Conservation (phyloP, 116 monocot species). For the Zostera marina region DNA sequence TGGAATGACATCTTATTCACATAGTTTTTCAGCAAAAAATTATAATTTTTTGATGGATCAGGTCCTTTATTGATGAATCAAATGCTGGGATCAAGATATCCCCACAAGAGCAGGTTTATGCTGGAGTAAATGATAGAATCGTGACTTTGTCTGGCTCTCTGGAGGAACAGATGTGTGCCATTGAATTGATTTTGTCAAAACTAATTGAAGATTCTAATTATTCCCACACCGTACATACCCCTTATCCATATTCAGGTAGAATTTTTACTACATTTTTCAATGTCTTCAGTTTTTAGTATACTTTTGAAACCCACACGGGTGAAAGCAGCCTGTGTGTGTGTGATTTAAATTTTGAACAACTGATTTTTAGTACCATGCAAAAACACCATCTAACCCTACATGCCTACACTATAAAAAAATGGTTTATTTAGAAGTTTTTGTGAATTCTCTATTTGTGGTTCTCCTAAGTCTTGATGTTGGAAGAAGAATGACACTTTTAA, state of each 20-base stretch:
- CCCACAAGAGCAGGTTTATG: conserved; percentile 66
- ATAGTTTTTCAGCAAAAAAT: too few relatives aligned
- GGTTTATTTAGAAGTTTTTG: neutral
- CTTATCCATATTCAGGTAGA: conserved; percentile 81
- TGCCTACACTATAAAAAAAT: too few relatives aligned
- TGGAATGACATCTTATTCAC: too few relatives aligned
- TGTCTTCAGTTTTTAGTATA: neutral
- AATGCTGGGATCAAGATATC: conserved; percentile 96
- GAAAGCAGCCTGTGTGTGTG: too few relatives aligned
- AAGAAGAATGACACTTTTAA: too few relatives aligned
- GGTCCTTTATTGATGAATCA: conserved; percentile 85
- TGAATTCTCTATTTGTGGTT: neutral
- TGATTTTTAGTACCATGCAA: too few relatives aligned
- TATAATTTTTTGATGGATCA: conserved; percentile 8
- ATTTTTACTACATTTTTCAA: neutral
- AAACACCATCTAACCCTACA: too few relatives aligned
- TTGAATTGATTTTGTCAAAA: conserved; percentile 65
- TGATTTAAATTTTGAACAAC: too few relatives aligned
- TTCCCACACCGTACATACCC: conserved; percentile 47
- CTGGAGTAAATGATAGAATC: conserved; percentile 73
- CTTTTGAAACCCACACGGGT: too few relatives aligned
- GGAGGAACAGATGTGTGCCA: conserved; percentile 59
- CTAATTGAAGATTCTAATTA: conserved; percentile 74
- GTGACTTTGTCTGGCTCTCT: conserved; percentile 70
- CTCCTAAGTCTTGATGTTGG: neutral